A percentile compares a stretch with the other conserved stretches of the same genome.
Conservation (phyloP, 192 early-diverging fungal genomes). For the Backusella macrospora region DNA sequence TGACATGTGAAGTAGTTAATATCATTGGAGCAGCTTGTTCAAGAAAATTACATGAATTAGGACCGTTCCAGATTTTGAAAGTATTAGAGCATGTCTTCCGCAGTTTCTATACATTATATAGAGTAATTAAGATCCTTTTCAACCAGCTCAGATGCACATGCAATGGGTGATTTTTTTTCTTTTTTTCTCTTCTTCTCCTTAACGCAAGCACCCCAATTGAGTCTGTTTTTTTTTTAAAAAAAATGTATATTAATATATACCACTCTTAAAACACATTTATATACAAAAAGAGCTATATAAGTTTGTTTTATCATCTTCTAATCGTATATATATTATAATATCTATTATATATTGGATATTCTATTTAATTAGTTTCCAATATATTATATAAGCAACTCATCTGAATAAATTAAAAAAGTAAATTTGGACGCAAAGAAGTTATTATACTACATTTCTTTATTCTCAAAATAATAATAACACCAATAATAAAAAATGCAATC, state of each 20-base stretch:
- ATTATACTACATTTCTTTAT: too few species aligned
- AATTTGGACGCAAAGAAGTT: too few species aligned
- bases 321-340: too few species aligned
- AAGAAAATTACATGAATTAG: neutral
- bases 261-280: too few species aligned
- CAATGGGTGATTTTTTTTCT: neutral
- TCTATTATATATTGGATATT: too few species aligned
- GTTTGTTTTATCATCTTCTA: too few species aligned
- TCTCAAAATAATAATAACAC: too few species aligned
- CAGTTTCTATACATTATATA: constrained; percentile 8
- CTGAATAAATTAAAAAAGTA: too few species aligned
- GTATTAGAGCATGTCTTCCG: neutral
- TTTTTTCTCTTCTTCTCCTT: neutral
- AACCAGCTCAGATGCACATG: neutral
- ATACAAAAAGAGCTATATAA: too few species aligned
- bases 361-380: too few species aligned
- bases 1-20: neutral
- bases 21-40: neutral
- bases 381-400: too few species aligned
- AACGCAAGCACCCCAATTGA: neutral
- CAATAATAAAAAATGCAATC: neutral
- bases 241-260: too few species aligned
- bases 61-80: constrained; percentile 5
- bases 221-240: neutral
- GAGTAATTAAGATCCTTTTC: constrained; percentile 8